Evolutionary conservation across 768 basidiomycete species (phyloP), one percentile per base, ranked within the genome.

Genomic region (Boletus rubroflammeus): DNA sequence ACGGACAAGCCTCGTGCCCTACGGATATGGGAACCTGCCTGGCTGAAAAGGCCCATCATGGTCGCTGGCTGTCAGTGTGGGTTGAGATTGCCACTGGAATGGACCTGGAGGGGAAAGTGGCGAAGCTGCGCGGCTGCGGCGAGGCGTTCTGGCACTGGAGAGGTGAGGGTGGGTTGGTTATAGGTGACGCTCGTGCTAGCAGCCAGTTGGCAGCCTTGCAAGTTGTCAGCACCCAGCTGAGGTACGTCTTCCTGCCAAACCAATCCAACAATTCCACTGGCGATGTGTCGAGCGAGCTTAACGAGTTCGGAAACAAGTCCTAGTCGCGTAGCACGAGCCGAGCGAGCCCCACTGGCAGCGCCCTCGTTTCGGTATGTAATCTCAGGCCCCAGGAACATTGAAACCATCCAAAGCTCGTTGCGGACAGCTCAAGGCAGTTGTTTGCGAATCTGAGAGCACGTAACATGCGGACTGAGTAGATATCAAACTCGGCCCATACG

Each of bases 11-110:
- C 83, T 72, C 86, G 86, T 78, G 85, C 84, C 76, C 82, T 81
- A 53, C 77, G 82, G 61, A 85, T 76, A 68, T 79, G 79, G 61
- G 79, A 79, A 52, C 82, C 79, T 41, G 86, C 83, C 74, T 82
- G 81, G 71, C 77, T 84, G 76, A 90, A 88, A 58, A 90, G 76
- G 68, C 85, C 85, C 85, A 90, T 84, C 89, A 91, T 91, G 69
- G 68, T 62, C 60, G 64, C 49, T 59, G 57, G 46, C 48, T 39
- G 54, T 43, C 35, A 43, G 29, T 44, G 26, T 47, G n/a, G 21
- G 34, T 34, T 34, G 46, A 47, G 46, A 25, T 32, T 34, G 21
- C 15, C 32, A 34, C 46, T 47, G 34, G 34, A 47, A 23, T 6
- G 32, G 32, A 21, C 46, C 46, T 17, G 7, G 35, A 28, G 25